Evolutionary conservation across 495 filamentous ascomycete species (phyloP).

Genomic region (Aspergillus homomorphus): DNA sequence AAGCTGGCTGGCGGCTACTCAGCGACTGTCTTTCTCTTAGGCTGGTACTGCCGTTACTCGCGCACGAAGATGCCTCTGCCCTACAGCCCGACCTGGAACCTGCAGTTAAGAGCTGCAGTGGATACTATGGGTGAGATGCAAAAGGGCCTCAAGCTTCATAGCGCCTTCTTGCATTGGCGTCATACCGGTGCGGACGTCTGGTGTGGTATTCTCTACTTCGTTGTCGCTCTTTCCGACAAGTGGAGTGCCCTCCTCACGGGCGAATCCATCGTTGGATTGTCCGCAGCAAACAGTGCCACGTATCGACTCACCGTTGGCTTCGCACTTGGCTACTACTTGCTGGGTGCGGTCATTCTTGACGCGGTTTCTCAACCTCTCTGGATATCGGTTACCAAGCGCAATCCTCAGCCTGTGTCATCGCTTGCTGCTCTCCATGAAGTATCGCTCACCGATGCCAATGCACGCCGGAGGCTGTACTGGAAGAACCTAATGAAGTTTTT

Average conservation of each 20-base stretch:
- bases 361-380: conserved; percentile 19
- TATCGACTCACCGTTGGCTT: conserved; percentile 18
- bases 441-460: not conserved
- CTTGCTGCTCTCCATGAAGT: conserved; percentile 10
- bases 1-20: conserved; percentile 15
- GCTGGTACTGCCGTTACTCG: conserved; percentile 19
- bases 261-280: conserved; percentile 16
- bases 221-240: conserved; percentile 17
- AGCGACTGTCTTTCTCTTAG: conserved; percentile 15
- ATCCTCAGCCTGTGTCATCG: conserved; percentile 6
- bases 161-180: conserved; percentile 18
- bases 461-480: conserved; percentile 11
- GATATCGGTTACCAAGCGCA: conserved; percentile 9
- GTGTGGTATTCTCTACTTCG: conserved; percentile 19
- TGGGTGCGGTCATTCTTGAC: conserved; percentile 17
- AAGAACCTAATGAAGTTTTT: conserved; percentile 14
- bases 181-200: conserved; percentile 19
- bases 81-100: conserved; percentile 18
- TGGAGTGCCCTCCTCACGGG: conserved; percentile 16
- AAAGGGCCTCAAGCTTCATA: conserved; percentile 16
- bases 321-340: conserved; percentile 15
- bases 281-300: conserved; percentile 13
- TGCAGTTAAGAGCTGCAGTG: conserved; percentile 17
- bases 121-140: conserved; percentile 22
- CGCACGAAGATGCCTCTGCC: conserved; percentile 16